phyloP scores from a whole-genome alignment of 2,329 filamentous ascomycete genomes.

The Aspergillus ochraceus region DNA sequence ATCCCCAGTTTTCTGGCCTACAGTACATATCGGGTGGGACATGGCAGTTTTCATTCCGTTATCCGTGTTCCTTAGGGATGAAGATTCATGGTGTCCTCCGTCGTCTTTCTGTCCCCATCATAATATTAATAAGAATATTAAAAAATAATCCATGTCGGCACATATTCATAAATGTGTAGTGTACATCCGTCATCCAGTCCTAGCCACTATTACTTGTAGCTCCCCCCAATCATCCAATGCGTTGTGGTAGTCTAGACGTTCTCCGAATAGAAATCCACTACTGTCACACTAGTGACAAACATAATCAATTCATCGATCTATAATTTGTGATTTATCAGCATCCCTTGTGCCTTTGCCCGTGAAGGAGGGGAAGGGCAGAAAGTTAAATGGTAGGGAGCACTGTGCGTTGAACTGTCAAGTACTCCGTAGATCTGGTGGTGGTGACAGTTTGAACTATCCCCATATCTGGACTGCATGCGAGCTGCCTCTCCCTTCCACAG shows the following conservation, averaged over 20 bases:
- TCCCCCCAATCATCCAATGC: constrained; percentile 9
- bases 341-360: not conserved
- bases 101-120: no score
- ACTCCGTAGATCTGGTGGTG: no score
- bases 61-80: no score
- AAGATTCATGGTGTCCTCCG: no score
- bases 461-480: not conserved
- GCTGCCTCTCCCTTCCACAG: constrained; percentile 1
- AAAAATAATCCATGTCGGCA: no score
- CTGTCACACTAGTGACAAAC: constrained; percentile 29
- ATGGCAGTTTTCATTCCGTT: no score
- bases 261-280: constrained; percentile 18
- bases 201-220: not conserved
- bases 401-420: not conserved
- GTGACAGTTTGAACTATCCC: not conserved
- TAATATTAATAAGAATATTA: no score
- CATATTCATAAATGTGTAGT: no score
- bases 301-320: constrained; percentile 19
- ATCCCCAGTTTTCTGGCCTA: not conserved
- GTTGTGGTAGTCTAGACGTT: constrained; percentile 3
- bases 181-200: no score
- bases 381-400: not conserved
- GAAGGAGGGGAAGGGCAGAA: not conserved
- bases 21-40: no score
- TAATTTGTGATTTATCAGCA: constrained; percentile 13